A percentile compares a stretch with the other conserved stretches of the same genome.
Conservation (phyloP, 169 alveolate species). For the Plasmodium yoelii region DNA sequence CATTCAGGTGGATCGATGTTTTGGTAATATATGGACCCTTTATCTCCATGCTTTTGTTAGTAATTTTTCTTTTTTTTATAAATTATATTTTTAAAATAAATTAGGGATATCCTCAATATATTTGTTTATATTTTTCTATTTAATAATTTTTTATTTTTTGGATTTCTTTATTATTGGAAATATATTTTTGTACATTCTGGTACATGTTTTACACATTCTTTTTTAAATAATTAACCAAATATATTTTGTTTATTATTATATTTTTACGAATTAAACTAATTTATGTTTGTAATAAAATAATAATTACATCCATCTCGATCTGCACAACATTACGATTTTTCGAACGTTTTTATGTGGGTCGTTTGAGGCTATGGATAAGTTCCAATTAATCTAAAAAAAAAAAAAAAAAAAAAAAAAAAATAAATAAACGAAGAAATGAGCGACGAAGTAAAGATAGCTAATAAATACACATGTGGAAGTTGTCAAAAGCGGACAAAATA, state of each 20-base stretch:
- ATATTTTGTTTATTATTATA: too few relatives aligned
- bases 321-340: constrained; percentile 52
- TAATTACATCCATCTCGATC: constrained; percentile 58
- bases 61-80: constrained; percentile 21
- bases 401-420: not conserved
- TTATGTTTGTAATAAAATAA: too few relatives aligned
- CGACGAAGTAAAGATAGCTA: not conserved
- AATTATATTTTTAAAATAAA: constrained; percentile 11
- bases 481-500: not conserved
- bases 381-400: constrained; percentile 33
- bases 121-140: too few relatives aligned
- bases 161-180: too few relatives aligned
- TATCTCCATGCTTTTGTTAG: constrained; percentile 17
- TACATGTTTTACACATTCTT: too few relatives aligned
- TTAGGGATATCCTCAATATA: not conserved
- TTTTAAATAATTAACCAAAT: too few relatives aligned
- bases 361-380: constrained; percentile 48
- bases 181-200: too few relatives aligned
- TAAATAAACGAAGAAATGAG: too few relatives aligned
- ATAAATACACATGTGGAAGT: not conserved
- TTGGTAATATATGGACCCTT: constrained; percentile 55
- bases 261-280: too few relatives aligned
- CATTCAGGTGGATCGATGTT: constrained; percentile 37
- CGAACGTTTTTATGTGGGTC: constrained; percentile 60
- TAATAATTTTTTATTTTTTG: too few relatives aligned